phyloP scores from a whole-genome alignment of 2,329 filamentous ascomycete genomes.

The Monosporascus sp. region DNA sequence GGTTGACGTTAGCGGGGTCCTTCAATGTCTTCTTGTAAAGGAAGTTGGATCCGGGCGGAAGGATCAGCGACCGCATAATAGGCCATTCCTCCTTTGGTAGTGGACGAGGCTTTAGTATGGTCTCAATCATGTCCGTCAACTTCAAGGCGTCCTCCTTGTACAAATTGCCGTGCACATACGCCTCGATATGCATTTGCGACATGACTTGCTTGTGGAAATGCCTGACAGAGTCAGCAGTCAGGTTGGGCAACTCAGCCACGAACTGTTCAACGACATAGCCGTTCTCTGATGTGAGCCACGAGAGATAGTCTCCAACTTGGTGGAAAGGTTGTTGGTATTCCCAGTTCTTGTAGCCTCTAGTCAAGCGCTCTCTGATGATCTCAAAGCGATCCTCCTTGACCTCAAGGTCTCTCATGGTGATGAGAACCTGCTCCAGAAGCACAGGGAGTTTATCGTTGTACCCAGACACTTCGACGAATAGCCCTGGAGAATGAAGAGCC shows the following conservation, averaged over 20 bases:
- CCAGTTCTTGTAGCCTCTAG: constrained; percentile 76
- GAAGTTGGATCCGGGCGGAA: constrained; percentile 77
- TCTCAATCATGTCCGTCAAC: constrained; percentile 77
- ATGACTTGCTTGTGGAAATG: constrained; percentile 77
- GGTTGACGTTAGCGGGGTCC: constrained; percentile 85
- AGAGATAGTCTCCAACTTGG: constrained; percentile 77
- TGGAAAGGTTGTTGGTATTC: constrained; percentile 84
- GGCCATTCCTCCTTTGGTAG: constrained; percentile 77
- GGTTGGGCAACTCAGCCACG: constrained; percentile 66
- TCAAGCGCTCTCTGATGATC: constrained; percentile 81
- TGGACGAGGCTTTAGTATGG: constrained; percentile 65
- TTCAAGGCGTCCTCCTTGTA: constrained; percentile 90
- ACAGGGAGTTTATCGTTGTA: constrained; percentile 97
- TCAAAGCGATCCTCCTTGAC: constrained; percentile 84
- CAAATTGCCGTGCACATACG: constrained; percentile 85
- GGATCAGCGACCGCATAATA: constrained; percentile 67
- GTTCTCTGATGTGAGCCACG: constrained; percentile 72
- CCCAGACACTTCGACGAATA: constrained; percentile 75
- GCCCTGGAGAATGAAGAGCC: constrained; percentile 63
- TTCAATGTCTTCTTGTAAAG: constrained; percentile 75
- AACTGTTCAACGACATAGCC: constrained; percentile 77
- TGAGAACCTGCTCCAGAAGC: constrained; percentile 80
- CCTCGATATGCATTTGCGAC: constrained; percentile 79
- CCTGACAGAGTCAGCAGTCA: constrained; percentile 70
- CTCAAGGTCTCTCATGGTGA: constrained; percentile 77